These are phyloP conservation scores for Aureobasidium sp. DNA, from an alignment of 2,329 filamentous ascomycete species.

Conservation along the genomic window DNA sequence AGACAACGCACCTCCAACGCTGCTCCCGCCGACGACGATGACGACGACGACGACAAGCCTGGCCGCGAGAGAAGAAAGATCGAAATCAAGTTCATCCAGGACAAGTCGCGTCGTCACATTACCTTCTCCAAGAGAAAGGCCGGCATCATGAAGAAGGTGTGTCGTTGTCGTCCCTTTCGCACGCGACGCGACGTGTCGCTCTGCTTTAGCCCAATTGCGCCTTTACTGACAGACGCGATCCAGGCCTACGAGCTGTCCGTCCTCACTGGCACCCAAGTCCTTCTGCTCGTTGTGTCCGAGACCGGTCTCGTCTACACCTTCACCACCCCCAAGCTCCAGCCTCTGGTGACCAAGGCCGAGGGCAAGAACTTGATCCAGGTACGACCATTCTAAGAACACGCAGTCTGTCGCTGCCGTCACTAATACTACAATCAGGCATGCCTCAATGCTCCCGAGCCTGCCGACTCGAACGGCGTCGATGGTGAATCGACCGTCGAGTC, in stretches of 20 bases:
- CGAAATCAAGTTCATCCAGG: conserved; percentile 99
- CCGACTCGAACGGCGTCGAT: conserved; percentile 56
- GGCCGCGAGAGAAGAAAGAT: conserved; percentile 98
- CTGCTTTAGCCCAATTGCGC: neutral
- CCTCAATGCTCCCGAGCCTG: conserved; percentile 88
- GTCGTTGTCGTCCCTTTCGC: neutral
- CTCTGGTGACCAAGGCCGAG: conserved; percentile 94
- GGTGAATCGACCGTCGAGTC: conserved; percentile 60
- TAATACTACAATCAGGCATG: conserved; percentile 59
- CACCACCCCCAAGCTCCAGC: conserved; percentile 95
- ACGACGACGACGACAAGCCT: conserved; percentile 96
- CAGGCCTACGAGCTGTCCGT: conserved; percentile 93
- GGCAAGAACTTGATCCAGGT: conserved; percentile 99
- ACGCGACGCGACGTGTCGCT: conserved; percentile 12
- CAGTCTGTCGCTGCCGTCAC: conserved; percentile 25
- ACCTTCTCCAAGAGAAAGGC: conserved; percentile 99
- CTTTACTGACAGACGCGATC: conserved; percentile 9
- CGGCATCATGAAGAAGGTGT: conserved; percentile 99
- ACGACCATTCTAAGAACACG: conserved; percentile 19
- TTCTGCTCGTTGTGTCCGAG: conserved; percentile 93
- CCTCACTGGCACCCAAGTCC: conserved; percentile 92
- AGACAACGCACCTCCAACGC: conserved; percentile 61
- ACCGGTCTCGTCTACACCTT: conserved; percentile 97
- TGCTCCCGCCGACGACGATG: conserved; percentile 73
- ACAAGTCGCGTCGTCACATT: conserved; percentile 98